Evolutionary conservation across 441 rosid genomes (phyloP).

Genomic region (Populus hybrid): DNA sequence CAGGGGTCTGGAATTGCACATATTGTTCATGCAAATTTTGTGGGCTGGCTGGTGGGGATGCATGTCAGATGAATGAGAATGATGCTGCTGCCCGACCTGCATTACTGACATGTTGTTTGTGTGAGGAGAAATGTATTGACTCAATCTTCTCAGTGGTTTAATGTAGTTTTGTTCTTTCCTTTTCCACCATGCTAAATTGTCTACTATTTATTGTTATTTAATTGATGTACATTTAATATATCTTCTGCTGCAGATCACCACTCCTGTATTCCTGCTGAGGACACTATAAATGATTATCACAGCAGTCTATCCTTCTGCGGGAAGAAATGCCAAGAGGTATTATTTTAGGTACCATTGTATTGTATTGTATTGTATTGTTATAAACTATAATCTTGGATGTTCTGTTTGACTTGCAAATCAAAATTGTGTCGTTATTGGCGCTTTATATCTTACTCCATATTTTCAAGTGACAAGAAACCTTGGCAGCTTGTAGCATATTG

Average conservation of each 20-base stretch:
- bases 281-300: constrained; percentile 28
- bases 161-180: background rate
- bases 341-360: constrained; percentile 10
- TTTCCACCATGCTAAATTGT: background rate
- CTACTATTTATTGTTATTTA: constrained; percentile 17
- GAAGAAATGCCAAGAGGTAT: constrained; percentile 81
- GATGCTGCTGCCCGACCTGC: constrained; percentile 27
- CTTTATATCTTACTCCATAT: background rate
- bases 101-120: constrained; percentile 49
- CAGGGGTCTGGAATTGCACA: constrained; percentile 87
- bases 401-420: constrained; percentile 11
- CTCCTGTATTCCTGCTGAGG: constrained; percentile 44
- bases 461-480: background rate
- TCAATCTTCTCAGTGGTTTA: constrained; percentile 13
- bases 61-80: constrained; percentile 25
- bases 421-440: background rate
- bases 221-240: constrained; percentile 13
- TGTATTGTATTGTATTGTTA: background rate
- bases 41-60: constrained; percentile 40
- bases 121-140: constrained; percentile 84
- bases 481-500: background rate
- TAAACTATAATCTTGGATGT: constrained; percentile 2
- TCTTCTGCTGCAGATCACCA: constrained; percentile 66
- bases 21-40: constrained; percentile 92
- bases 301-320: constrained; percentile 60